Evolutionary conservation across 495 filamentous ascomycete genomes (phyloP).

Genomic region (Echria macrotheca): DNA sequence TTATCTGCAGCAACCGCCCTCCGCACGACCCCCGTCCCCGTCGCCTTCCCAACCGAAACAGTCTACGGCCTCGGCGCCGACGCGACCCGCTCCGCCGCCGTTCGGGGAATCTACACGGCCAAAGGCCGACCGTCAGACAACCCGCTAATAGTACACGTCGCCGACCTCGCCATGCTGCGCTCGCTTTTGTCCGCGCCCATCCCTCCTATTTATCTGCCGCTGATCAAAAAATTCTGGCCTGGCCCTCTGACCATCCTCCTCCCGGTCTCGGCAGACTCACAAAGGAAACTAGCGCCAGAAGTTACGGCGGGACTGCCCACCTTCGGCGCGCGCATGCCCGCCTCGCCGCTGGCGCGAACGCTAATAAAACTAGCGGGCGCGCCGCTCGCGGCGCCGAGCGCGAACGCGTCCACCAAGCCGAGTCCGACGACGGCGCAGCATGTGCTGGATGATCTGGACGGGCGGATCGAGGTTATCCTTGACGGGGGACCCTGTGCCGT

Average conservation of each 20-base stretch:
- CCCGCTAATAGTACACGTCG: slow-evolving; percentile 88
- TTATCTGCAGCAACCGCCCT: slow-evolving; percentile 55
- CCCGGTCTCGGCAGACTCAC: slow-evolving; percentile 62
- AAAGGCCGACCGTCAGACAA: slow-evolving; percentile 92
- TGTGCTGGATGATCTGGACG: slow-evolving; percentile 77
- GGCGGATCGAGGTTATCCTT: slow-evolving; percentile 80
- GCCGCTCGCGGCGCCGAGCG: slow-evolving; percentile 89
- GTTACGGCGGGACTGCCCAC: slow-evolving; percentile 79
- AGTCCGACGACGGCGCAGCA: slow-evolving; percentile 86
- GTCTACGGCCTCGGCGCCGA: slow-evolving; percentile 96
- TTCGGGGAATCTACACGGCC: slow-evolving; percentile 83
- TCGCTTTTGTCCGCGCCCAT: slow-evolving; percentile 54
- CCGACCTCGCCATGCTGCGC: slow-evolving; percentile 73
- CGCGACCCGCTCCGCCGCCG: slow-evolving; percentile 76
- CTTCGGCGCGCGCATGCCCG: slow-evolving; percentile 88
- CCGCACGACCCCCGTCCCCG: slow-evolving; percentile 59
- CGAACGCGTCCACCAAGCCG: slow-evolving; percentile 88
- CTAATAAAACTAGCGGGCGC: slow-evolving; percentile 70
- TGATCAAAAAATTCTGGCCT: slow-evolving; percentile 88
- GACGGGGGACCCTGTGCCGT: slow-evolving; percentile 84
- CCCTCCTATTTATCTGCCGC: slow-evolving; percentile 72
- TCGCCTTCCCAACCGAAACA: slow-evolving; percentile 97
- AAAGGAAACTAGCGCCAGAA: slow-evolving; percentile 74
- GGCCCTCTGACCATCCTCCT: slow-evolving; percentile 91
- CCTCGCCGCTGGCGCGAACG: slow-evolving; percentile 73